Percentiles rank a stretch among this genome's conserved stretches.
These are phyloP conservation scores for Endoconidiophora laricicola DNA, from an alignment of 2,329 filamentous ascomycete genomes.

Conservation along the genomic window DNA sequence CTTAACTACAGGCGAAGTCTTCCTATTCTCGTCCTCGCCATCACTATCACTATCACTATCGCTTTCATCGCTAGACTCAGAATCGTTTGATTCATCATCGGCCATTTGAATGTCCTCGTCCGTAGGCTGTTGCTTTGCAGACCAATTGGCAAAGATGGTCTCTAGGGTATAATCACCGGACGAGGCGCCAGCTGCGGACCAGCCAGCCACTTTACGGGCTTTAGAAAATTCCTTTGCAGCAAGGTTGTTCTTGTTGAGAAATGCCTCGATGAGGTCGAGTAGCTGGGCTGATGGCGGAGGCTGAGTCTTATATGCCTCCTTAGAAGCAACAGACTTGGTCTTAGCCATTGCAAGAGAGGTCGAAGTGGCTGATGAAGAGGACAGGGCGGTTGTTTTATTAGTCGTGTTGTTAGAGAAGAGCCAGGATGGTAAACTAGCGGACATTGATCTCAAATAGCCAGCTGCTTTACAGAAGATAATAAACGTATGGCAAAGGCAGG, in stretches of 20 bases:
- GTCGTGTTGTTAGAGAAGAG: constrained; percentile 27
- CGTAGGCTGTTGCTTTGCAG: constrained; percentile 17
- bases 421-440: constrained; percentile 23
- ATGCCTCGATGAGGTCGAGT: constrained; percentile 48
- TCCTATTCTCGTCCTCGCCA: constrained; percentile 16
- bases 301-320: constrained; percentile 11
- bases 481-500: not conserved
- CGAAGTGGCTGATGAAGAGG: constrained; percentile 7
- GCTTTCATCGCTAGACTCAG: constrained; percentile 12
- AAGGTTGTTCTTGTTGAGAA: constrained; percentile 51
- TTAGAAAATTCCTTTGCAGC: constrained; percentile 46
- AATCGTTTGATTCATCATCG: constrained; percentile 10
- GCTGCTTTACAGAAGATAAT: not conserved
- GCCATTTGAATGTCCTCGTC: constrained; percentile 15
- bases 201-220: constrained; percentile 40
- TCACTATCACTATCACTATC: constrained; percentile 15
- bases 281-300: constrained; percentile 39
- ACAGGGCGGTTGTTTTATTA: constrained; percentile 15
- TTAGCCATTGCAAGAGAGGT: constrained; percentile 17
- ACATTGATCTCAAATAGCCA: constrained; percentile 3
- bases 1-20: constrained; percentile 15
- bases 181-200: constrained; percentile 21
- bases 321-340: constrained; percentile 20
- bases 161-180: constrained; percentile 24
- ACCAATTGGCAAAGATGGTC: constrained; percentile 35